Conservation (phyloP, 805 yeast genomes). For the Starmerella etchellsii region DNA sequence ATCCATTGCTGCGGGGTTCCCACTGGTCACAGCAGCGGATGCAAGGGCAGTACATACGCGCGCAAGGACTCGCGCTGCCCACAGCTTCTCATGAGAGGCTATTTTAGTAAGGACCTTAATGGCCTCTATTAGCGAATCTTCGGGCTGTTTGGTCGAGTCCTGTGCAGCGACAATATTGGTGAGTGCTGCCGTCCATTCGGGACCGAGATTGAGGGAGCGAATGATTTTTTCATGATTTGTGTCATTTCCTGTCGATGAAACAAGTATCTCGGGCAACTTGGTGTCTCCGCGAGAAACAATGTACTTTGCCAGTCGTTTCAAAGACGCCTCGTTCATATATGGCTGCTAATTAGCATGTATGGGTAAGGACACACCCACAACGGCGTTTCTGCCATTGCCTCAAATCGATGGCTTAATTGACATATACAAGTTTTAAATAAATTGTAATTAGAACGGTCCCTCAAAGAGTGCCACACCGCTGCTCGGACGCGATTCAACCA, state of each 20-base stretch:
- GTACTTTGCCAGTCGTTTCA: too few species aligned
- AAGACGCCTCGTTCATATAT: too few species aligned
- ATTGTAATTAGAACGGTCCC: too few species aligned
- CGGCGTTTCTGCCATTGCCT: too few species aligned
- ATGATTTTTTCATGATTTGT: too few species aligned
- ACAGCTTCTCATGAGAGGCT: background rate
- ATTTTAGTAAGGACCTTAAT: constrained; percentile 4
- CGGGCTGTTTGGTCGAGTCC: background rate
- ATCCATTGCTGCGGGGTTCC: background rate
- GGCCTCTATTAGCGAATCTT: background rate
- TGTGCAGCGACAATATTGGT: background rate
- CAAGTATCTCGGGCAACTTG: too few species aligned
- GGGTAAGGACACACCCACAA: too few species aligned
- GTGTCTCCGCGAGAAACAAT: too few species aligned
- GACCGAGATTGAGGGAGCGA: background rate
- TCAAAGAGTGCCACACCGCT: constrained; percentile 15
- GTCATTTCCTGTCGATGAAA: too few species aligned
- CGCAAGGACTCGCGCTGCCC: constrained; percentile 3
- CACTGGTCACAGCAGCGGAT: background rate
- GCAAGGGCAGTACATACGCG: constrained; percentile 2
- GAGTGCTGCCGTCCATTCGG: background rate
- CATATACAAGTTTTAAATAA: too few species aligned
- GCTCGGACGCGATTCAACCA: constrained; percentile 18
- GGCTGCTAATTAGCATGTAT: too few species aligned
- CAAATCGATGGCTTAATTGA: too few species aligned